Conservation (phyloP, 108 stramenopile genomes). For the Nannochloropsis gaditana region DNA sequence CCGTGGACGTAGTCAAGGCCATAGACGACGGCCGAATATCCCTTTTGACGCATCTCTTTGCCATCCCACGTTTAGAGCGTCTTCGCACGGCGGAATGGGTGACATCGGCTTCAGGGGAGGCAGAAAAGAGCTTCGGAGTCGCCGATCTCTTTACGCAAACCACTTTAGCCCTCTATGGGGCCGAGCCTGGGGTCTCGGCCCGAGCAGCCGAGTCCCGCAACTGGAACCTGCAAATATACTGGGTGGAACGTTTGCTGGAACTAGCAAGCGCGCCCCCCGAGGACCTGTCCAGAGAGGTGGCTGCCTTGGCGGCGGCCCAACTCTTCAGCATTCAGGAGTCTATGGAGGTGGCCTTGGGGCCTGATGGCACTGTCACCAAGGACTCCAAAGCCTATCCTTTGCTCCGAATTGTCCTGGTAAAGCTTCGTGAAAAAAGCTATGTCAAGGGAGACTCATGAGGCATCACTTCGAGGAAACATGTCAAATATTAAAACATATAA, state of each 20-base stretch:
- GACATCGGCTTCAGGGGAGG: not conserved
- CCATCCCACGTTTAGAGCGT: constrained; percentile 25
- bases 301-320: constrained; percentile 11
- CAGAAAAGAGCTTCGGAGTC: constrained; percentile 14
- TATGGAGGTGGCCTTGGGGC: not conserved
- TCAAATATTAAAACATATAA: no score
- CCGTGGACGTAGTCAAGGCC: constrained; percentile 27
- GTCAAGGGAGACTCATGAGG: not conserved
- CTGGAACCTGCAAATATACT: constrained; percentile 44
- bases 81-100: constrained; percentile 32
- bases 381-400: not conserved
- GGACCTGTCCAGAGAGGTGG: not conserved
- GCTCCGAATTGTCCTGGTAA: not conserved
- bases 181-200: not conserved
- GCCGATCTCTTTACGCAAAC: constrained; percentile 26
- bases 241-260: constrained; percentile 39
- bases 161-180: constrained; percentile 31
- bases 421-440: not conserved
- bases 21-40: constrained; percentile 11
- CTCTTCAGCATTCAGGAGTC: not conserved
- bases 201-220: constrained; percentile 35
- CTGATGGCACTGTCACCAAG: not conserved
- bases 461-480: no score
- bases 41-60: constrained; percentile 29
- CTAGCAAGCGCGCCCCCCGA: not conserved